These are phyloP conservation scores for Pinus tabuliformis DNA, from an alignment of 75 land plant species.

Conservation along the genomic window DNA sequence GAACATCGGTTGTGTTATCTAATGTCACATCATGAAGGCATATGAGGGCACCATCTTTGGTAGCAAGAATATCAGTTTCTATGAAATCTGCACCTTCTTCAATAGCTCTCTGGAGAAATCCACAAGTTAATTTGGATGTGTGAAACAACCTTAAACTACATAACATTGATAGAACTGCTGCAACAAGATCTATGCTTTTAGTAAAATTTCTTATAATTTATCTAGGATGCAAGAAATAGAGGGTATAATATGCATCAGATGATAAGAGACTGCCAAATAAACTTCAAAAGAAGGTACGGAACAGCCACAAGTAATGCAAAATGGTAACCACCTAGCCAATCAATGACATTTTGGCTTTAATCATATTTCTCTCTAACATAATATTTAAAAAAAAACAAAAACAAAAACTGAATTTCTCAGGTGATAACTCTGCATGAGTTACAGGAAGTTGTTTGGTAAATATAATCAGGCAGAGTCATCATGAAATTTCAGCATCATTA, in stretches of 20 bases:
- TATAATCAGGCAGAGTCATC: background rate
- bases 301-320: background rate
- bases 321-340: too few relatives aligned
- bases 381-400: too few relatives aligned
- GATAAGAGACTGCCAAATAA: background rate
- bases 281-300: background rate
- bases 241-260: background rate
- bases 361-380: too few relatives aligned
- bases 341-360: too few relatives aligned
- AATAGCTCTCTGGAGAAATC: conserved; percentile 59
- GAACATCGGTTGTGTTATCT: conserved; percentile 72
- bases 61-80: conserved; percentile 79
- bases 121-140: background rate
- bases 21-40: conserved; percentile 85
- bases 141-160: background rate
- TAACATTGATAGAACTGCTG: background rate
- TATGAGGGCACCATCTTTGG: conserved; percentile 82
- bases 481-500: background rate
- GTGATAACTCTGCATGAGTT: too few relatives aligned
- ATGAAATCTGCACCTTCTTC: conserved; percentile 95
- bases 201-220: background rate
- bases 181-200: background rate
- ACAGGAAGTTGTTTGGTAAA: too few relatives aligned
- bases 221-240: background rate
- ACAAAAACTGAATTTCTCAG: too few relatives aligned